Percentiles rank a stretch among this genome's conserved stretches.
Conservation (phyloP, 164 flowering plant genomes). For the Magnolia sinica region DNA sequence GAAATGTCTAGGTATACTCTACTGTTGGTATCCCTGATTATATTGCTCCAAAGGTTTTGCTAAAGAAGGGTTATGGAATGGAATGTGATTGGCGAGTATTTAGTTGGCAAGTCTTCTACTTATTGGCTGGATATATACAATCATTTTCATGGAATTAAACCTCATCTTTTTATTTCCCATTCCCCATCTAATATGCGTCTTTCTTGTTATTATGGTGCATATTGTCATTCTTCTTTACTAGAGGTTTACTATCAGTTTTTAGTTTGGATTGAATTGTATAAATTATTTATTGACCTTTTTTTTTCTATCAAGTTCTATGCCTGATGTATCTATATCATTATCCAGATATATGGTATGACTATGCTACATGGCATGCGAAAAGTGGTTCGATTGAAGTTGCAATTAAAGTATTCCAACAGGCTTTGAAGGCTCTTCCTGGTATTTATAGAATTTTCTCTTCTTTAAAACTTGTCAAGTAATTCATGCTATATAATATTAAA, state of each 20-base stretch:
- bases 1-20: constrained; percentile 73
- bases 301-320: constrained; percentile 47
- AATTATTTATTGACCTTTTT: background rate
- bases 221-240: background rate
- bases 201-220: background rate
- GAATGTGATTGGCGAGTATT: constrained; percentile 84
- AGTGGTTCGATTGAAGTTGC: constrained; percentile 80
- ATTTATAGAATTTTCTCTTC: constrained; percentile 6
- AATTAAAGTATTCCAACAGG: constrained; percentile 82
- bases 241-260: background rate
- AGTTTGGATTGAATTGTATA: background rate
- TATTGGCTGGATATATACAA: background rate
- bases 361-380: constrained; percentile 92
- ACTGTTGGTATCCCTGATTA: constrained; percentile 99
- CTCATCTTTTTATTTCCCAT: background rate
- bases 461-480: background rate
- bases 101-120: background rate
- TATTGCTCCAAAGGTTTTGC: constrained; percentile 91
- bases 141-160: background rate
- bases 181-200: background rate
- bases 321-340: constrained; percentile 94
- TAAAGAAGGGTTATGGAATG: constrained; percentile 98
- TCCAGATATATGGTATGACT: constrained; percentile 96
- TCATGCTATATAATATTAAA: background rate
- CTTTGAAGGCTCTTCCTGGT: constrained; percentile 97